Percentiles rank a stretch among this genome's conserved stretches.
Evolutionary conservation across 257 asterid species (phyloP).

Genomic region (Asclepias syriaca): DNA sequence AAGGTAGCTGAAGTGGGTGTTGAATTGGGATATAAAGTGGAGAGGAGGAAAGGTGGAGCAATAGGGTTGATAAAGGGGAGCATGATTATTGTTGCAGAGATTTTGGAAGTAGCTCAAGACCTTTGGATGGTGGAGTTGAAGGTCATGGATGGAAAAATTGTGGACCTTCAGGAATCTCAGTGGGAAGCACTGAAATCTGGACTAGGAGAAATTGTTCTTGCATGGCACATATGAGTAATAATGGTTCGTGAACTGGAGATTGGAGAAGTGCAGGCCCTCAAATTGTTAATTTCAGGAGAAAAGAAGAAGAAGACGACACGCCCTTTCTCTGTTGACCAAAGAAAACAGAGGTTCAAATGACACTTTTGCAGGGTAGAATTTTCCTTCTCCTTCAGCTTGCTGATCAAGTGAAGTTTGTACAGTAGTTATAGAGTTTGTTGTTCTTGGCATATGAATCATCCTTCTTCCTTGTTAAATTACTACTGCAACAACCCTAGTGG

Average conservation of each 20-base stretch:
- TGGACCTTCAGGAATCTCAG: slow-evolving; percentile 48
- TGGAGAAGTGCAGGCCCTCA: background rate
- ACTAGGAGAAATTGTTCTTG: slow-evolving; percentile 43
- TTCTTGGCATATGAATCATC: slow-evolving; percentile 4
- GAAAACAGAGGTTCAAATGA: background rate
- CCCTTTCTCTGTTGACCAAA: background rate
- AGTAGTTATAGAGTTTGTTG: slow-evolving; percentile 3
- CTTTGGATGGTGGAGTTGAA: slow-evolving; percentile 70
- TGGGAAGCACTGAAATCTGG: slow-evolving; percentile 66
- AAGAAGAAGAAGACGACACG: background rate
- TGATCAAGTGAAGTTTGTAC: slow-evolving; percentile 11
- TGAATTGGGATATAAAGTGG: slow-evolving; percentile 48
- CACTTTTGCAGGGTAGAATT: background rate
- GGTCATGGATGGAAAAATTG: slow-evolving; percentile 39
- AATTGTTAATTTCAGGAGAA: background rate
- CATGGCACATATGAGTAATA: slow-evolving; percentile 34
- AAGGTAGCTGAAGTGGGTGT: slow-evolving; percentile 44
- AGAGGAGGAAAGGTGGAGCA: slow-evolving; percentile 50
- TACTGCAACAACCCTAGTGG: slow-evolving; percentile 1
- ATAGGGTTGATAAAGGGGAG: slow-evolving; percentile 55
- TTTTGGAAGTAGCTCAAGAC: slow-evolving; percentile 44
- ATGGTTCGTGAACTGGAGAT: slow-evolving; percentile 23
- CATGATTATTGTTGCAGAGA: slow-evolving; percentile 39
- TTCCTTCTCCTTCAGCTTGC: background rate
- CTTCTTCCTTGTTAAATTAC: background rate